Conservation (phyloP, 768 basidiomycete species). For the Podaxis carcinomalis region DNA sequence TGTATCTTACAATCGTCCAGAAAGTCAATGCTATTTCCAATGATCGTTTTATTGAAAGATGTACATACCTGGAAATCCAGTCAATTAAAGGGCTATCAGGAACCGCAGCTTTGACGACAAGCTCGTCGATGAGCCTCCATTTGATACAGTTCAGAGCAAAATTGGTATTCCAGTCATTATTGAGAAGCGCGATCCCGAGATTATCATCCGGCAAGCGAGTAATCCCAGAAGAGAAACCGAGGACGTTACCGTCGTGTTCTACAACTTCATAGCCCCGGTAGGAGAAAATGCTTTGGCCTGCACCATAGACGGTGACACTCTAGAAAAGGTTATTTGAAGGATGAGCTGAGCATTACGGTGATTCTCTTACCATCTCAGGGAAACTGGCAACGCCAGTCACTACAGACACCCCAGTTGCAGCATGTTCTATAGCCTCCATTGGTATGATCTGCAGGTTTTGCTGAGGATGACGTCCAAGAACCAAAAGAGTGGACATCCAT, state of each 20-base stretch:
- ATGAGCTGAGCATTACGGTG: not conserved
- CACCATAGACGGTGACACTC: constrained; percentile 36
- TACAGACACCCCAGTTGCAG: constrained; percentile 30
- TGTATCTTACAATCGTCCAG: not conserved
- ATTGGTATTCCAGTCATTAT: constrained; percentile 34
- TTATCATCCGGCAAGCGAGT: constrained; percentile 23
- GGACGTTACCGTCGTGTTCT: constrained; percentile 39
- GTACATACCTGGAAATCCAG: constrained; percentile 25
- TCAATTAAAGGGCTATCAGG: constrained; percentile 20
- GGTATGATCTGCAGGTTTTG: constrained; percentile 34
- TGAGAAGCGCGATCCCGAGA: constrained; percentile 33
- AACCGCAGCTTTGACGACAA: constrained; percentile 17
- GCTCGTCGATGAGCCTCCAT: constrained; percentile 31
- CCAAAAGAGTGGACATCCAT: constrained; percentile 37
- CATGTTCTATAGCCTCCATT: constrained; percentile 28
- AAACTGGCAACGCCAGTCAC: constrained; percentile 27
- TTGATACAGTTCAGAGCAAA: constrained; percentile 31
- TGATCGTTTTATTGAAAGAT: no score
- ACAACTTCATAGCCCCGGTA: constrained; percentile 38
- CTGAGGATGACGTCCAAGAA: constrained; percentile 32
- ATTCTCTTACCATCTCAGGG: constrained; percentile 28
- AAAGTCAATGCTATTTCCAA: no score
- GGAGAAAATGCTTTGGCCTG: constrained; percentile 32
- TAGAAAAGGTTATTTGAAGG: constrained; percentile 7
- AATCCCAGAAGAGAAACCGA: constrained; percentile 28